A percentile compares a stretch with the other conserved stretches of the same genome.
Evolutionary conservation across 495 filamentous ascomycete species (phyloP).

Genomic region (Lasiosphaeria ovina): DNA sequence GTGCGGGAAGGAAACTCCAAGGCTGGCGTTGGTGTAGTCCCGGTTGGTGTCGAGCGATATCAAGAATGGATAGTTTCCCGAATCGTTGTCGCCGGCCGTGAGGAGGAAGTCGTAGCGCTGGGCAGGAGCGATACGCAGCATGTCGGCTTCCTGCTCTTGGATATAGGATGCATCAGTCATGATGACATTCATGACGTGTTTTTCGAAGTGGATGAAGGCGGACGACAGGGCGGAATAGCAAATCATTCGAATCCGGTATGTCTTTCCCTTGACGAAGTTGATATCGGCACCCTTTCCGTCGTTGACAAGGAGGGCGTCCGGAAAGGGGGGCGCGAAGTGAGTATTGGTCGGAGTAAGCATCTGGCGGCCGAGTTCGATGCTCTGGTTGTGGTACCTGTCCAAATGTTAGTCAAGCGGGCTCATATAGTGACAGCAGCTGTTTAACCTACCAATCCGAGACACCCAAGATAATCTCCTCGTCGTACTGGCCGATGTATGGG

Average conservation of each 20-base stretch:
- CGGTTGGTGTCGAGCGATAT: conserved; percentile 45
- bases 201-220: conserved; percentile 61
- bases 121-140: conserved; percentile 52
- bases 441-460: conserved; percentile 59
- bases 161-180: conserved; percentile 48
- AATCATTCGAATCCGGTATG: conserved; percentile 72
- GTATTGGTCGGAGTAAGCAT: conserved; percentile 56
- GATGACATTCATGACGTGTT: conserved; percentile 61
- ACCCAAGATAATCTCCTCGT: conserved; percentile 58
- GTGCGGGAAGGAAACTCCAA: conserved; percentile 29
- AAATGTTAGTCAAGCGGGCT: conserved; percentile 37
- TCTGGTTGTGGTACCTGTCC: conserved; percentile 62
- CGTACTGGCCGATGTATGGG: conserved; percentile 62
- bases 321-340: conserved; percentile 56
- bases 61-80: conserved; percentile 60
- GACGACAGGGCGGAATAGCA: conserved; percentile 66
- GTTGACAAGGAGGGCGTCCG: conserved; percentile 63
- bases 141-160: conserved; percentile 30
- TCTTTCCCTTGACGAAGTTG: conserved; percentile 64
- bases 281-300: conserved; percentile 59
- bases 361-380: conserved; percentile 49
- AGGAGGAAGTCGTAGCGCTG: conserved; percentile 66
- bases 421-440: neutral
- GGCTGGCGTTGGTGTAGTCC: conserved; percentile 37
- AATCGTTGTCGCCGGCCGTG: conserved; percentile 25